Conservation (phyloP, 2,329 filamentous ascomycete species). For the Rhexocercosporidium sp. region DNA sequence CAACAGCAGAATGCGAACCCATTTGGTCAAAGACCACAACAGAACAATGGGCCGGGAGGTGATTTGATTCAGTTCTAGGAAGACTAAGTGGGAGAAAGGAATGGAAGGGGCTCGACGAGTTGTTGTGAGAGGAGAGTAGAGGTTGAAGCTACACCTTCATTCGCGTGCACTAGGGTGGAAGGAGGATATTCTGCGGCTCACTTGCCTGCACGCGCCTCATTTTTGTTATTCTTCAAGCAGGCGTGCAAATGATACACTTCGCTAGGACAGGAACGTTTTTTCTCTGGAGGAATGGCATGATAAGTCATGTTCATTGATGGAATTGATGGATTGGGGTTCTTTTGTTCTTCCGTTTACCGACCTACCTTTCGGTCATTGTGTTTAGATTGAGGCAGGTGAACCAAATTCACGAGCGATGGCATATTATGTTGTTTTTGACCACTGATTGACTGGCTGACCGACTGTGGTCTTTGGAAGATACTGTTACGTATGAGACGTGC, state of each 20-base stretch:
- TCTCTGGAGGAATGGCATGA: conserved; percentile 4
- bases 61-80: conserved; percentile 43
- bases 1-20: conserved; percentile 52
- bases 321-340: conserved; percentile 25
- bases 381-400: conserved; percentile 34
- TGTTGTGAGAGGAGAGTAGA: not conserved
- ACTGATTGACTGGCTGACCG: too few species aligned
- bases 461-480: too few species aligned
- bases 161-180: conserved; percentile 18
- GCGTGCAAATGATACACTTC: conserved; percentile 33
- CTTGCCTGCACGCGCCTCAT: not conserved
- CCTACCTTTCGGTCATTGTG: conserved; percentile 21
- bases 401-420: conserved; percentile 31
- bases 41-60: conserved; percentile 46
- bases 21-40: conserved; percentile 56
- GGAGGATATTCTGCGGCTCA: conserved; percentile 8
- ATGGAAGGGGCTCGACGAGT: not conserved
- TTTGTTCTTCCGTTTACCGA: not conserved
- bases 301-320: conserved; percentile 19
- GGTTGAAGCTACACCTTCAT: conserved; percentile 13
- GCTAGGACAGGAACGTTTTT: conserved; percentile 21
- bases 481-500: not conserved
- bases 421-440: conserved; percentile 10
- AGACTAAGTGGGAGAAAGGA: not conserved
- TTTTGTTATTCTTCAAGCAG: conserved; percentile 30